These are phyloP conservation scores for Trichocladium uniseriatum DNA, from an alignment of 495 filamentous ascomycete genomes.

Conservation along the genomic window DNA sequence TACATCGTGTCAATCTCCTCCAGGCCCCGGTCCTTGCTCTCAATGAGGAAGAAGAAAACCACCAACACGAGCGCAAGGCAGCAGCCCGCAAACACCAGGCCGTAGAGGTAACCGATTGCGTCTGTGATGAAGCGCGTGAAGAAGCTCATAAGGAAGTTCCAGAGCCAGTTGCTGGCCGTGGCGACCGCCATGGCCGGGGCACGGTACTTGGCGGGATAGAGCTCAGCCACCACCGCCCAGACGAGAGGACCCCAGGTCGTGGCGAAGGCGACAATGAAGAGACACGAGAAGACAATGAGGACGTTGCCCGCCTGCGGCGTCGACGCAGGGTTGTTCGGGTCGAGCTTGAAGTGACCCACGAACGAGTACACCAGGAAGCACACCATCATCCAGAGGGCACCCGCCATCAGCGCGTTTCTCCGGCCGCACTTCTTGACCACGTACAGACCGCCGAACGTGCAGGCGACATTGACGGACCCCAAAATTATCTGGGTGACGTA, in stretches of 20 bases:
- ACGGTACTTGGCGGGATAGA: conserved; percentile 71
- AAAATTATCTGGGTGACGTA: conserved; percentile 69
- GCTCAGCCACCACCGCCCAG: conserved; percentile 71
- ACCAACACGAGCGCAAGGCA: conserved; percentile 57
- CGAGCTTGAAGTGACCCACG: conserved; percentile 52
- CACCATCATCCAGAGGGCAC: conserved; percentile 58
- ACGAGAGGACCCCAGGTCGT: conserved; percentile 81
- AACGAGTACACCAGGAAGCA: conserved; percentile 72
- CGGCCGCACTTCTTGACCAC: conserved; percentile 64
- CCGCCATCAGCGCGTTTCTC: conserved; percentile 54
- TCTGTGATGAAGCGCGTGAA: conserved; percentile 53
- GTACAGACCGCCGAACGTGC: conserved; percentile 64
- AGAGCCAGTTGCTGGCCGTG: conserved; percentile 79
- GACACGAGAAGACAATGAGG: conserved; percentile 74
- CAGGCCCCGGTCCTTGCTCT: conserved; percentile 46
- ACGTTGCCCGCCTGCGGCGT: conserved; percentile 53
- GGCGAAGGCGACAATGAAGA: conserved; percentile 53
- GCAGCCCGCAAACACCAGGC: conserved; percentile 74
- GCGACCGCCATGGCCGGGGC: conserved; percentile 67
- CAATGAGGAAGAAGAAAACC: conserved; percentile 66
- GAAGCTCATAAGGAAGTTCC: conserved; percentile 56
- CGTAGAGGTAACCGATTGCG: conserved; percentile 70
- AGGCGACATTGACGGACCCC: conserved; percentile 62
- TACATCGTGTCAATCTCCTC: conserved; percentile 80
- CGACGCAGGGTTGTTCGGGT: conserved; percentile 39